phyloP scores from a whole-genome alignment of 2,329 filamentous ascomycete genomes.

The Colletotrichum sp. region DNA sequence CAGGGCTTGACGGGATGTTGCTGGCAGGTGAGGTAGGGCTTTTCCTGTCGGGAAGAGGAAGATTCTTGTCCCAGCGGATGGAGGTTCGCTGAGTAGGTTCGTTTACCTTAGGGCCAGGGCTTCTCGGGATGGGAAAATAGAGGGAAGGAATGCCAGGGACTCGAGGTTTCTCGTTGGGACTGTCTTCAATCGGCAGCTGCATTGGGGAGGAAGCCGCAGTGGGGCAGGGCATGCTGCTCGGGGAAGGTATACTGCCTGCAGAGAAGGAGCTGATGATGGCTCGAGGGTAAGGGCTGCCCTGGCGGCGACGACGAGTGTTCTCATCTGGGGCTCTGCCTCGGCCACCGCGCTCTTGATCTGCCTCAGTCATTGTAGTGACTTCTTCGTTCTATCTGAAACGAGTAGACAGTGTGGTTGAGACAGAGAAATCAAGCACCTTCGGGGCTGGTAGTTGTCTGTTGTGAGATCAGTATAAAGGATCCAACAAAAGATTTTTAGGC shows the following conservation, averaged over 20 bases:
- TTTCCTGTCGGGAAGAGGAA: background rate
- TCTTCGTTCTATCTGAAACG: background rate
- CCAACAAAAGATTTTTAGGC: background rate
- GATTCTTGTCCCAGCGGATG: slow-evolving; percentile 7
- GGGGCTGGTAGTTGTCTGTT: background rate
- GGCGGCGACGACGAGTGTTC: background rate
- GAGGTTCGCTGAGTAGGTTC: background rate
- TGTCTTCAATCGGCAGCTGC: background rate
- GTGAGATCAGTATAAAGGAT: background rate
- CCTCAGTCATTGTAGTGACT: background rate
- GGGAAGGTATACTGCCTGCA: background rate
- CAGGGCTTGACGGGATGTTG: background rate
- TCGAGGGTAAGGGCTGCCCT: background rate
- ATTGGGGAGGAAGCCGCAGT: background rate
- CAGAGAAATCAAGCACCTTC: background rate
- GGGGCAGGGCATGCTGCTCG: background rate
- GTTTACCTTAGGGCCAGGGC: background rate
- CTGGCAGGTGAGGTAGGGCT: background rate
- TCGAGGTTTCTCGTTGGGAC: background rate
- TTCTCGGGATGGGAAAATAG: background rate
- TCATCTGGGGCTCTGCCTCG: background rate
- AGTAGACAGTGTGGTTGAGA: background rate
- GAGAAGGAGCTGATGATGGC: background rate
- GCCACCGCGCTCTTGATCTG: background rate
- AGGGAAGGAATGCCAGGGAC: background rate